Conservation (phyloP, 176 grass and related monocot species). For the Poa annua region DNA sequence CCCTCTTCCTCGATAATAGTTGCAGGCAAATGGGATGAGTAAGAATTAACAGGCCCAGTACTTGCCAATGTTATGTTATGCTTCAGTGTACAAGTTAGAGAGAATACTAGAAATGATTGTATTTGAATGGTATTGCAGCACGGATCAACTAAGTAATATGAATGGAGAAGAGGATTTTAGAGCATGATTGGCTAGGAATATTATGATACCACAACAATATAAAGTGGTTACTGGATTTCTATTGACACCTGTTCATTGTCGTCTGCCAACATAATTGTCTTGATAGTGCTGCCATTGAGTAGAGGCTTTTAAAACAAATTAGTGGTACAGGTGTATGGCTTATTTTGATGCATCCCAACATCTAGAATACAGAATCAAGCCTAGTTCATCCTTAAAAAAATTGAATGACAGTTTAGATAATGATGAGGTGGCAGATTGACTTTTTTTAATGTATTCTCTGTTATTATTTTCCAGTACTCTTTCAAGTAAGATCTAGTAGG, state of each 20-base stretch:
- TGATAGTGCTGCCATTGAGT: conserved; percentile 39
- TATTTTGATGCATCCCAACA: conserved; percentile 48
- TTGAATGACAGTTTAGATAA: conserved; percentile 39
- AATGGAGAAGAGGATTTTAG: conserved; percentile 1
- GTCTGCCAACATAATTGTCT: conserved; percentile 35
- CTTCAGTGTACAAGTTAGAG: conserved; percentile 21
- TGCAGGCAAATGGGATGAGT: conserved; percentile 40
- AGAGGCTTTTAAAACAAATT: conserved; percentile 48
- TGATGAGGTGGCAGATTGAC: conserved; percentile 38
- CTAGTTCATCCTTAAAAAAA: conserved; percentile 38
- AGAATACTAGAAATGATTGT: conserved; percentile 25
- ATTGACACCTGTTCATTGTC: conserved; percentile 42
- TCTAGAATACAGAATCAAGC: conserved; percentile 56
- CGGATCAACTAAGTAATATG: conserved; percentile 25
- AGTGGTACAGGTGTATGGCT: conserved; percentile 65
- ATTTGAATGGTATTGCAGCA: conserved; percentile 34
- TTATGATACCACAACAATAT: conserved; percentile 39
- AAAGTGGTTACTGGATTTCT: conserved; percentile 39
- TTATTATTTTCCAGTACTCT: conserved; percentile 28
- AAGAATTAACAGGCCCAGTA: conserved; percentile 31
- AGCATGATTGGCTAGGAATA: conserved; percentile 48
- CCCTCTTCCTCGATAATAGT: conserved; percentile 36
- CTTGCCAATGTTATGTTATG: conserved; percentile 30
- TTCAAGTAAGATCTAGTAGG: neutral
- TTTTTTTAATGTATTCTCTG: neutral